A percentile compares a stretch with the other conserved stretches of the same genome.
Evolutionary conservation across 2,329 filamentous ascomycete species (phyloP).

Genomic region (Diatrype stigma): DNA sequence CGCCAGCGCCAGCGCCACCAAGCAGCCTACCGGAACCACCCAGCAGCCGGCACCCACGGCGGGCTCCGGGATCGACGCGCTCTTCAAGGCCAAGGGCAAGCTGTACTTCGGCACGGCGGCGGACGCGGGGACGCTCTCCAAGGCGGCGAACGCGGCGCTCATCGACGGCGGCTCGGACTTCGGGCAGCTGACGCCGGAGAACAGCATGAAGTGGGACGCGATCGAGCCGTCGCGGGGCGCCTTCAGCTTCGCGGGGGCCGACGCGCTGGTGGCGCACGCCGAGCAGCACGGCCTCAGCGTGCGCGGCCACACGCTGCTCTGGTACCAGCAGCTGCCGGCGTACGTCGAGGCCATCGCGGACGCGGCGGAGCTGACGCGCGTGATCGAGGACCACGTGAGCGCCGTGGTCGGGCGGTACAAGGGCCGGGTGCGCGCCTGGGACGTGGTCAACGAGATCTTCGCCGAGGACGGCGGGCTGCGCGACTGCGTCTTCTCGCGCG

Average conservation of each 20-base stretch:
- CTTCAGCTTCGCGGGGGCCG: conserved; percentile 53
- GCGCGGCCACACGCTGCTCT: conserved; percentile 51
- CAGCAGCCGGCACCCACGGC: not conserved
- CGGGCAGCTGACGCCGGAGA: conserved; percentile 25
- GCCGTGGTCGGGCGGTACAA: conserved; percentile 52
- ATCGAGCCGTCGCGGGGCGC: conserved; percentile 49
- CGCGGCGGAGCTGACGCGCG: conserved; percentile 38
- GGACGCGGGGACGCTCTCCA: conserved; percentile 10
- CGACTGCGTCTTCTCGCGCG: conserved; percentile 56
- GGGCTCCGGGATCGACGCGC: conserved; percentile 10
- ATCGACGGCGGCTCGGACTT: conserved; percentile 15
- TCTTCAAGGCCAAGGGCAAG: conserved; percentile 20
- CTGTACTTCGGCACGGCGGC: conserved; percentile 17
- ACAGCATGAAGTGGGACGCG: conserved; percentile 51
- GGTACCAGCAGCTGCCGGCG: conserved; percentile 44
- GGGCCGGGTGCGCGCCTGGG: conserved; percentile 58
- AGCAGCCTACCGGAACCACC: not conserved
- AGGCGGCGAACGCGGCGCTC: conserved; percentile 9
- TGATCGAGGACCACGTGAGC: conserved; percentile 54
- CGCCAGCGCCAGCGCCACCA: not conserved
- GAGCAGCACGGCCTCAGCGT: conserved; percentile 36
- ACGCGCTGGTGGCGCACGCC: conserved; percentile 40
- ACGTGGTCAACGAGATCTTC: conserved; percentile 60
- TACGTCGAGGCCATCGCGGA: conserved; percentile 35
- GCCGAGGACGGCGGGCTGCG: conserved; percentile 54